Percentiles rank a stretch among this genome's conserved stretches.
phyloP scores from a whole-genome alignment of 1,139 yeast species.

The Kurtzmaniella natalensis region DNA sequence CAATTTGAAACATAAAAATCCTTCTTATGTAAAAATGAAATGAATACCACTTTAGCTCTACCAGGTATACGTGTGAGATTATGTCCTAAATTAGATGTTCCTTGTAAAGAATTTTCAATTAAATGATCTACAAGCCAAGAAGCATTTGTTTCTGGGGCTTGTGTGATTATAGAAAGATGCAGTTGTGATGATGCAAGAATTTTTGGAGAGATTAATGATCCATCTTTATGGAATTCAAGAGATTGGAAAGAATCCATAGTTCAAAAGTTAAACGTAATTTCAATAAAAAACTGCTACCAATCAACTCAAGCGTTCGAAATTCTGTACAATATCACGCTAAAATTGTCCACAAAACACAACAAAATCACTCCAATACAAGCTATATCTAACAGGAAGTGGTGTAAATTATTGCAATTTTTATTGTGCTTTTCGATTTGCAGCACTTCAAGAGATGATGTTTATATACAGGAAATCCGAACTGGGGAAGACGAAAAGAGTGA shows the following conservation, averaged over 20 bases:
- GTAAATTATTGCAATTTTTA: too few species aligned
- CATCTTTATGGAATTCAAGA: slow-evolving; percentile 50
- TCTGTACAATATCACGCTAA: too few species aligned
- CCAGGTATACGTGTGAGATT: slow-evolving; percentile 21
- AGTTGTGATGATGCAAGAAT: slow-evolving; percentile 18
- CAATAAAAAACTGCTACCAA: too few species aligned
- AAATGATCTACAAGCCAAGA: slow-evolving; percentile 57
- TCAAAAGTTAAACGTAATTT: too few species aligned
- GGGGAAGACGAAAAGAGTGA: too few species aligned
- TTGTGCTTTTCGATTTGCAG: too few species aligned
- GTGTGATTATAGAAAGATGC: slow-evolving; percentile 44
- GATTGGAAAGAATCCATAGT: slow-evolving; percentile 42
- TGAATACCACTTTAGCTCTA: slow-evolving; percentile 23
- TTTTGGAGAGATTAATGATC: slow-evolving; percentile 36
- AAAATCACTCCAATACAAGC: too few species aligned
- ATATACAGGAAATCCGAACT: too few species aligned
- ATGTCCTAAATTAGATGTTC: slow-evolving; percentile 36
- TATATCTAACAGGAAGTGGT: too few species aligned
- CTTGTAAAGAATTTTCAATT: slow-evolving; percentile 40
- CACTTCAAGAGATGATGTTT: too few species aligned
- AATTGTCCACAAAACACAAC: too few species aligned
- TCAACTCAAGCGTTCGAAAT: too few species aligned
- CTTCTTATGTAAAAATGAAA: slow-evolving; percentile 41
- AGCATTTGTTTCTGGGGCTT: slow-evolving; percentile 61
- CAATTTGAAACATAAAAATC: slow-evolving; percentile 34